A percentile compares a stretch with the other conserved stretches of the same genome.
phyloP scores from a whole-genome alignment of 768 basidiomycete genomes.

The Calvatia gigantea region DNA sequence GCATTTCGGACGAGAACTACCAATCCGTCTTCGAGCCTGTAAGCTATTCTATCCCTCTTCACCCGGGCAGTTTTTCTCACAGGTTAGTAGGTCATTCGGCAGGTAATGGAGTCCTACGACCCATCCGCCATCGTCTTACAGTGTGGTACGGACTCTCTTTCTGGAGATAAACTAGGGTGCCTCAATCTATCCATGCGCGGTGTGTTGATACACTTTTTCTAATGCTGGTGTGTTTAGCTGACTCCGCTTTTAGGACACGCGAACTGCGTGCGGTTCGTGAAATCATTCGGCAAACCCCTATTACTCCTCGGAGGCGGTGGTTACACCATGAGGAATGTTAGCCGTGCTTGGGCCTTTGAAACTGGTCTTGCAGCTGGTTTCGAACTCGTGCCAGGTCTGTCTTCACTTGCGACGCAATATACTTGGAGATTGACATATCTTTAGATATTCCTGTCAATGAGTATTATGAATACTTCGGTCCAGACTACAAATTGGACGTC shows the following conservation, averaged over 20 bases:
- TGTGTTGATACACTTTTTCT: slow-evolving; percentile 20
- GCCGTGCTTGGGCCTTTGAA: slow-evolving; percentile 96
- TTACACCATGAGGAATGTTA: slow-evolving; percentile 98
- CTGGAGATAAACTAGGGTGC: slow-evolving; percentile 94
- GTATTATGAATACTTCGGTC: slow-evolving; percentile 99
- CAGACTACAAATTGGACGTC: slow-evolving; percentile 94
- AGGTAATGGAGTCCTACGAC: slow-evolving; percentile 93
- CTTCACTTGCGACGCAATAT: neutral
- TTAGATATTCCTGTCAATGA: slow-evolving; percentile 96
- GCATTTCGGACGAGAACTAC: slow-evolving; percentile 93
- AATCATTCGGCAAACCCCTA: slow-evolving; percentile 93
- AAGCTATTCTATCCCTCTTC: slow-evolving; percentile 23
- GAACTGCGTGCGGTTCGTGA: slow-evolving; percentile 95
- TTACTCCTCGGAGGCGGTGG: slow-evolving; percentile 95
- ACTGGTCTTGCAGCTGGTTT: slow-evolving; percentile 98
- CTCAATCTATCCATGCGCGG: slow-evolving; percentile 97
- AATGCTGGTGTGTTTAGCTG: neutral
- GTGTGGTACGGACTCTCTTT: slow-evolving; percentile 95
- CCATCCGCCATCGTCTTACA: slow-evolving; percentile 96
- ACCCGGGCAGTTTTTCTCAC: neutral
- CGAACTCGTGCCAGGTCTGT: slow-evolving; percentile 77
- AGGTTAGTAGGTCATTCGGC: slow-evolving; percentile 69
- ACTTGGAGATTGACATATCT: neutral
- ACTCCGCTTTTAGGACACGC: slow-evolving; percentile 91
- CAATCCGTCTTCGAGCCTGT: slow-evolving; percentile 95